Percentiles rank a stretch among this genome's conserved stretches.
phyloP scores from a whole-genome alignment of 1,284 basidiomycete genomes.

The Rhodotorula sp. region DNA sequence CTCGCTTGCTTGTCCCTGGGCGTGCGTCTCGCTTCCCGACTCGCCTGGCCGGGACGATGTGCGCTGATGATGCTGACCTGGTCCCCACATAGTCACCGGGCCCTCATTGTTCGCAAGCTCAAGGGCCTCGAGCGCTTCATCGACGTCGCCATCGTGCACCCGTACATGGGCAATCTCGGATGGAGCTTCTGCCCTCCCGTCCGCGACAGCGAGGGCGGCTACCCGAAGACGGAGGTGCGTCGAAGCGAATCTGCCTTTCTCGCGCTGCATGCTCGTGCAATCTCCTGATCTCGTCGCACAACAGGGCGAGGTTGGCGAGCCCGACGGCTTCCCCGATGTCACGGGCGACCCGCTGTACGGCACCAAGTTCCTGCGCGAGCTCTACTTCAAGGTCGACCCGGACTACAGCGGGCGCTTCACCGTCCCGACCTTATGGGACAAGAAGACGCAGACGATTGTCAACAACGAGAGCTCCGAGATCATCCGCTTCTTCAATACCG shows the following conservation, averaged over 20 bases:
- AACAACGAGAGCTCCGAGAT: constrained; percentile 95
- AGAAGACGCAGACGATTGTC: constrained; percentile 82
- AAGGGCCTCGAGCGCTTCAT: constrained; percentile 87
- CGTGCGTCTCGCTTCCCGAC: constrained; percentile 7
- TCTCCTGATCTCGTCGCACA: no score
- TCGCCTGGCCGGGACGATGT: neutral
- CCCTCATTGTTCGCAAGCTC: constrained; percentile 82
- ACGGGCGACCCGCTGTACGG: constrained; percentile 70
- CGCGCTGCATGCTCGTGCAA: no score
- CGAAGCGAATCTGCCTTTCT: no score
- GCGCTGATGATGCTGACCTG: constrained; percentile 36
- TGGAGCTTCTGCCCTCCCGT: constrained; percentile 41
- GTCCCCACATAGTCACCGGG: constrained; percentile 63
- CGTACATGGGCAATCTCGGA: constrained; percentile 66
- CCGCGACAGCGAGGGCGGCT: constrained; percentile 36
- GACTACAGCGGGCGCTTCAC: constrained; percentile 68
- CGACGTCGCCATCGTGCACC: constrained; percentile 77
- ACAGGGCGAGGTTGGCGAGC: constrained; percentile 45
- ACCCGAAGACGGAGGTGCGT: constrained; percentile 20
- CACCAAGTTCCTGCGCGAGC: constrained; percentile 73
- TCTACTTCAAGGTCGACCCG: constrained; percentile 75
- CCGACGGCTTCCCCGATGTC: constrained; percentile 69
- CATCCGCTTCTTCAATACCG: constrained; percentile 85
- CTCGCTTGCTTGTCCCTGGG: constrained; percentile 64
- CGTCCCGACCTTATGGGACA: constrained; percentile 95